Evolutionary conservation across 768 basidiomycete genomes (phyloP).

Genomic region (Suillus subalutaceus): DNA sequence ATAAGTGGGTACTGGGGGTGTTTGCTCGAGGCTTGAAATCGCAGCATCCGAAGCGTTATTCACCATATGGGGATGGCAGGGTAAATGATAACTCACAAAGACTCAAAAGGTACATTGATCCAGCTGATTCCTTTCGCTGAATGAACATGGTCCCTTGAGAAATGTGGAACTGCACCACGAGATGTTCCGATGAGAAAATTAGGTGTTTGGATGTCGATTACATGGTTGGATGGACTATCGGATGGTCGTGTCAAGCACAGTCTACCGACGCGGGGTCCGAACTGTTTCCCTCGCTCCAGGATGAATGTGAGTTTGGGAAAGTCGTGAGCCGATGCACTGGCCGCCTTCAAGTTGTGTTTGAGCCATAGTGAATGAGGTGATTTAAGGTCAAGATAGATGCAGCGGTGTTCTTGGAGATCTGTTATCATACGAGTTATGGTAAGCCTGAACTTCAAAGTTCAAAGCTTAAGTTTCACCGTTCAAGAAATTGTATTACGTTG

Average conservation of each 20-base stretch:
- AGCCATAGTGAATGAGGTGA: not conserved
- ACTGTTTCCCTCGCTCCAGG: conserved; percentile 18
- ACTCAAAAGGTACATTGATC: conserved; percentile 76
- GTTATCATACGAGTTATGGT: not conserved
- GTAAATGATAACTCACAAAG: conserved; percentile 62
- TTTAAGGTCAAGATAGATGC: not conserved
- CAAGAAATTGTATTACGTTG: not conserved
- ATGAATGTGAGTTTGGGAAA: conserved; percentile 24
- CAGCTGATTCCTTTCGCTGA: conserved; percentile 55
- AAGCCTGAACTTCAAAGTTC: no score
- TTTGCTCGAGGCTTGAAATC: conserved; percentile 59
- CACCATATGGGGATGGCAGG: not conserved
- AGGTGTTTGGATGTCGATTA: conserved; percentile 60
- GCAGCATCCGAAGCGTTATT: not conserved
- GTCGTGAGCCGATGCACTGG: not conserved
- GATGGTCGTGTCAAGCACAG: conserved; percentile 21
- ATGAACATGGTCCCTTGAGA: conserved; percentile 63
- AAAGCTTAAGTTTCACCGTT: no score
- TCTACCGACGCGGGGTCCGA: conserved; percentile 30
- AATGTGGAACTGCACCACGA: conserved; percentile 74
- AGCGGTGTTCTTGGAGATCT: not conserved
- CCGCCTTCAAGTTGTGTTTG: not conserved
- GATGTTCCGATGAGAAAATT: conserved; percentile 64
- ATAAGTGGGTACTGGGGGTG: conserved; percentile 67
- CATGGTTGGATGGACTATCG: not conserved